These are phyloP conservation scores for Recurvomyces mirabilis DNA, from an alignment of 495 filamentous ascomycete species.

Conservation along the genomic window DNA sequence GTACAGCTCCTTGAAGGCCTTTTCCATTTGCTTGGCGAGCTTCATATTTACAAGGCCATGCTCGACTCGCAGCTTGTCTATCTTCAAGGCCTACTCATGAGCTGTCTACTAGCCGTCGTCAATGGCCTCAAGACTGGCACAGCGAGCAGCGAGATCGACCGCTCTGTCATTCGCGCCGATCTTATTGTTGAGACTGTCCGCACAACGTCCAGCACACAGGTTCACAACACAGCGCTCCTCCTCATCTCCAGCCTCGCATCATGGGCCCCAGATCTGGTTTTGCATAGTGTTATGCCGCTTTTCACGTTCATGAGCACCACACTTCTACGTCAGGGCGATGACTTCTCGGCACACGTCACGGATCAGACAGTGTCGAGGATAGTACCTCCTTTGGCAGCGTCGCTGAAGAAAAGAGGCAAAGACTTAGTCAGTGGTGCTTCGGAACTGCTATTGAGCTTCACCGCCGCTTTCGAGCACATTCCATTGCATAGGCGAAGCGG, in stretches of 20 bases:
- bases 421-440: constrained; percentile 68
- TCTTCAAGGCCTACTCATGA: constrained; percentile 66
- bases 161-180: constrained; percentile 66
- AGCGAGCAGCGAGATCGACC: constrained; percentile 53
- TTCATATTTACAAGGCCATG: constrained; percentile 65
- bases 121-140: constrained; percentile 49
- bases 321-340: constrained; percentile 78
- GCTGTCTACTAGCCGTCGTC: constrained; percentile 67
- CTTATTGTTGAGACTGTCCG: constrained; percentile 84
- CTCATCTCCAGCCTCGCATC: constrained; percentile 72
- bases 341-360: constrained; percentile 90
- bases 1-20: constrained; percentile 62
- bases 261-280: constrained; percentile 73
- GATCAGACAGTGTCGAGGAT: constrained; percentile 80
- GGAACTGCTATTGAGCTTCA: constrained; percentile 81
- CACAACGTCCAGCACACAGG: constrained; percentile 72
- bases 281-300: constrained; percentile 97
- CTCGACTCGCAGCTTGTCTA: constrained; percentile 72
- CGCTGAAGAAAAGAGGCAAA: constrained; percentile 64
- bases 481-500: constrained; percentile 69
- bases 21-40: constrained; percentile 70
- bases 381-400: constrained; percentile 80
- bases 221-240: constrained; percentile 85
- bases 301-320: constrained; percentile 95
- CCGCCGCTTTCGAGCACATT: constrained; percentile 88